Percentiles rank a stretch among this genome's conserved stretches.
Conservation (phyloP, 163 green algal genomes). For the Prototheca wickerhamii region DNA sequence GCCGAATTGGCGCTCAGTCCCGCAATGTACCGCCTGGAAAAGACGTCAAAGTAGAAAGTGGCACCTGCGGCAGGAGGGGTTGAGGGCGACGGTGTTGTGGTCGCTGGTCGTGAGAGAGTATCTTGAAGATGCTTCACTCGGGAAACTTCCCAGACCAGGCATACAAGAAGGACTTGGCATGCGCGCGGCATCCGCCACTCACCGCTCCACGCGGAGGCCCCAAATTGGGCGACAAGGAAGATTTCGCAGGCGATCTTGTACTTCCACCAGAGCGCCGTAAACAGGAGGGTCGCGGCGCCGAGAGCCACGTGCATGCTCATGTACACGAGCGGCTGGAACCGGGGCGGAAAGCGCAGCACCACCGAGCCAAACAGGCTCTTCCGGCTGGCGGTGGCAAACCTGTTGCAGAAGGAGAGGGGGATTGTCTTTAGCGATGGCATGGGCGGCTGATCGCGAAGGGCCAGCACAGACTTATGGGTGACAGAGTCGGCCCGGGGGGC, state of each 20-base stretch:
- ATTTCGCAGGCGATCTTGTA: conserved; percentile 18
- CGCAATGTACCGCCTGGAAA: conserved; percentile 10
- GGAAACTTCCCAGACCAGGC: not conserved
- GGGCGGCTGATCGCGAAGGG: not conserved
- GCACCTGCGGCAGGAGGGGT: conserved; percentile 5
- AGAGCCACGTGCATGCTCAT: conserved; percentile 33
- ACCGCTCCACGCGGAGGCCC: conserved; percentile 28
- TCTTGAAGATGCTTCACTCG: no score
- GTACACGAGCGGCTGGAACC: conserved; percentile 34
- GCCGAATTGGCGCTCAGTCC: conserved; percentile 1
- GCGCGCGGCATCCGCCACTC: not conserved
- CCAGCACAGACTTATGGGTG: no score
- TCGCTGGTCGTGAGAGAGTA: no score
- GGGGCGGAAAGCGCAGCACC: conserved; percentile 17
- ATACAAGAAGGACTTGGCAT: not conserved
- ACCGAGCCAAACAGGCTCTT: conserved; percentile 17
- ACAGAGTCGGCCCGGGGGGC: no score
- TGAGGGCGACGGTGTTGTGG: not conserved
- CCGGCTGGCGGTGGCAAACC: not conserved
- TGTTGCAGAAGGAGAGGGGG: not conserved
- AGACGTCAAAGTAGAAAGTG: conserved; percentile 29
- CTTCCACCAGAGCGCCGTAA: conserved; percentile 36
- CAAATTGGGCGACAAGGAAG: conserved; percentile 32
- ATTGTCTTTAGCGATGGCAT: no score
- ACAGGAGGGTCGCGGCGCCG: conserved; percentile 12